A percentile compares a stretch with the other conserved stretches of the same genome.
phyloP scores from a whole-genome alignment of 495 filamentous ascomycete species.

The Penicillium steckii region DNA sequence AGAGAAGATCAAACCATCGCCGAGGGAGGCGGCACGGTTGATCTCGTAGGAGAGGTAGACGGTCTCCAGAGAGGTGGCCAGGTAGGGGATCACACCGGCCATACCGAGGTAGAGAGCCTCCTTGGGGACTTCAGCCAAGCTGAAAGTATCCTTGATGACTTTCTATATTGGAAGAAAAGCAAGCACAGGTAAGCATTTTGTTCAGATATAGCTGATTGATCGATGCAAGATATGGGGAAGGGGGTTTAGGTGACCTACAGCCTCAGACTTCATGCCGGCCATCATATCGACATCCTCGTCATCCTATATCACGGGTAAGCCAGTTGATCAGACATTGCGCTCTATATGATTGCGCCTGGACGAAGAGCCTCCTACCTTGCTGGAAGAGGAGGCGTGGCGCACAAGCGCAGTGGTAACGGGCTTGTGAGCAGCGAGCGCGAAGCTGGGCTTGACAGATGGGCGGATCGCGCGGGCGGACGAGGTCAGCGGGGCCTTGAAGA shows the following conservation, averaged over 20 bases:
- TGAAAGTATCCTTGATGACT: constrained; percentile 86
- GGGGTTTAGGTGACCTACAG: constrained; percentile 72
- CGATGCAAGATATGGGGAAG: neutral
- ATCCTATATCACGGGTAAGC: constrained; percentile 21
- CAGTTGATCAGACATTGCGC: constrained; percentile 28
- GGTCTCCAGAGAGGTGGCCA: constrained; percentile 84
- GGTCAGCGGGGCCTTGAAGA: constrained; percentile 49
- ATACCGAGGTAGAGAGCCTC: constrained; percentile 81
- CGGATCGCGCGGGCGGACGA: constrained; percentile 41
- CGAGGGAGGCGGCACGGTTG: constrained; percentile 59
- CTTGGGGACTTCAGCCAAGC: constrained; percentile 69
- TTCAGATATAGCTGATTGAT: neutral
- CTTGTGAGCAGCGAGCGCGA: constrained; percentile 48
- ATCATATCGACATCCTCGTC: constrained; percentile 60
- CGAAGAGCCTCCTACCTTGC: constrained; percentile 28
- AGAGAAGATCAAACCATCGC: constrained; percentile 62
- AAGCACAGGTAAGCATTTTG: constrained; percentile 8
- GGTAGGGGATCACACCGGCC: constrained; percentile 87
- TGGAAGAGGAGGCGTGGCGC: constrained; percentile 41
- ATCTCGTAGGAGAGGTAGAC: constrained; percentile 82
- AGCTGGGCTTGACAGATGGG: constrained; percentile 32
- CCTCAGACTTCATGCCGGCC: constrained; percentile 66
- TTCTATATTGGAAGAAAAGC: constrained; percentile 54
- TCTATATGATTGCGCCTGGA: neutral
- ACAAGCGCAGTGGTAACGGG: constrained; percentile 53